A percentile compares a stretch with the other conserved stretches of the same genome.
Evolutionary conservation across 2,329 filamentous ascomycete genomes (phyloP).

Genomic region (Xylariaceae sp.): DNA sequence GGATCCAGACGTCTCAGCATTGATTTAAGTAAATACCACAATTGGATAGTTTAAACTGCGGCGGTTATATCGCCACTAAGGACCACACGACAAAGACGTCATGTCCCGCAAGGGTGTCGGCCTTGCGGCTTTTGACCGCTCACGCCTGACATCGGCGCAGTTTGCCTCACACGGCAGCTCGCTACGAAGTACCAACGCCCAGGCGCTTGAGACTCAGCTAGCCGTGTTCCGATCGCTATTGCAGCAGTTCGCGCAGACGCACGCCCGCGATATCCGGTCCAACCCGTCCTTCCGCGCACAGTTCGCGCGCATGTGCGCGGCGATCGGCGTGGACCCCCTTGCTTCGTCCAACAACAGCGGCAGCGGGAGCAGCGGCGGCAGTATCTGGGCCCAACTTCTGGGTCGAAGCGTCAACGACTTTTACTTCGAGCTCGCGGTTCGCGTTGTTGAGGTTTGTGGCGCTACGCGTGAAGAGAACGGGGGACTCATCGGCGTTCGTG

Average conservation of each 20-base stretch:
- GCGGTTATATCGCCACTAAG: too few species aligned
- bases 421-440: constrained; percentile 96
- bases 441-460: constrained; percentile 90
- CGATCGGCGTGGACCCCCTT: constrained; percentile 94
- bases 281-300: constrained; percentile 95
- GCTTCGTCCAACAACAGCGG: constrained; percentile 60
- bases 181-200: constrained; percentile 83
- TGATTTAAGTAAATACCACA: too few species aligned
- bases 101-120: constrained; percentile 86
- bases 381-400: constrained; percentile 90
- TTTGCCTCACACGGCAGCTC: constrained; percentile 89
- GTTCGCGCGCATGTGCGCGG: constrained; percentile 97
- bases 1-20: too few species aligned
- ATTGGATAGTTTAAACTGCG: too few species aligned
- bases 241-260: constrained; percentile 92
- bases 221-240: constrained; percentile 94
- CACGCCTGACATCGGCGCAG: constrained; percentile 81
- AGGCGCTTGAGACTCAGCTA: constrained; percentile 89
- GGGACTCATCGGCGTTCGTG: constrained; percentile 82
- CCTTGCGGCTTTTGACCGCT: constrained; percentile 87
- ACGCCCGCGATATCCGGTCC: constrained; percentile 93
- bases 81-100: constrained; percentile 10
- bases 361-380: constrained; percentile 60
- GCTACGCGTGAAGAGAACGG: constrained; percentile 89
- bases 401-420: constrained; percentile 95